These are phyloP conservation scores for Echria macrotheca DNA, from an alignment of 495 filamentous ascomycete genomes.

Conservation along the genomic window DNA sequence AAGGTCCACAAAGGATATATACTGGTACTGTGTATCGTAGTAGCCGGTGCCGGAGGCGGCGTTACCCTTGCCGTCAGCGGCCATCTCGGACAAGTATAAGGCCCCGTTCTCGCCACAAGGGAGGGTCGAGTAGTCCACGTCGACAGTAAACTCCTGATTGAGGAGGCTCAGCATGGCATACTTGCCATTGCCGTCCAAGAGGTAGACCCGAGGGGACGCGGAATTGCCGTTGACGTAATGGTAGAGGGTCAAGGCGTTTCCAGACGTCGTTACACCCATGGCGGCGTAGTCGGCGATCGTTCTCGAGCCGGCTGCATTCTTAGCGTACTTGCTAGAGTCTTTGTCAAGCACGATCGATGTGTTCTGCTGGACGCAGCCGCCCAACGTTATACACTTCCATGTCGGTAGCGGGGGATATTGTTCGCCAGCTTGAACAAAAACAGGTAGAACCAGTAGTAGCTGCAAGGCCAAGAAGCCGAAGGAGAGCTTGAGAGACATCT, in stretches of 20 bases:
- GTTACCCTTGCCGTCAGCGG: conserved; percentile 58
- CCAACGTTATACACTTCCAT: conserved; percentile 46
- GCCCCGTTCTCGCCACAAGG: conserved; percentile 71
- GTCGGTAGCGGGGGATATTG: conserved; percentile 53
- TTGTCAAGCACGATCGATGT: conserved; percentile 57
- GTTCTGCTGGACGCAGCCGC: conserved; percentile 46
- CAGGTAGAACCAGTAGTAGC: too few species aligned
- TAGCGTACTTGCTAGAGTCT: conserved; percentile 33
- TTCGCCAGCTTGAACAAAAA: too few species aligned
- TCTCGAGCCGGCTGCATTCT: conserved; percentile 37
- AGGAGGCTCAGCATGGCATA: conserved; percentile 59
- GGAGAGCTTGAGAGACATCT: too few species aligned
- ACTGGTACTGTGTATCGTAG: conserved; percentile 65
- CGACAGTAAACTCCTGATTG: conserved; percentile 62
- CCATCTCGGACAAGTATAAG: conserved; percentile 64
- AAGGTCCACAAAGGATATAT: too few species aligned
- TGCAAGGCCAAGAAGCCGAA: too few species aligned
- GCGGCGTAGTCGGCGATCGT: conserved; percentile 44
- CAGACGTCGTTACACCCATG: conserved; percentile 39
- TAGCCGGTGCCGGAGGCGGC: conserved; percentile 68
- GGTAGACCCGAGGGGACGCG: conserved; percentile 58
- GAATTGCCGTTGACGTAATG: conserved; percentile 46
- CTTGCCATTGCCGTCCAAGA: conserved; percentile 42
- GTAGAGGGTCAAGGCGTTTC: conserved; percentile 45
- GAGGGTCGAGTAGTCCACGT: conserved; percentile 61